These are phyloP conservation scores for Trichoderma polysporum DNA, from an alignment of 2,329 filamentous ascomycete genomes.

Conservation along the genomic window DNA sequence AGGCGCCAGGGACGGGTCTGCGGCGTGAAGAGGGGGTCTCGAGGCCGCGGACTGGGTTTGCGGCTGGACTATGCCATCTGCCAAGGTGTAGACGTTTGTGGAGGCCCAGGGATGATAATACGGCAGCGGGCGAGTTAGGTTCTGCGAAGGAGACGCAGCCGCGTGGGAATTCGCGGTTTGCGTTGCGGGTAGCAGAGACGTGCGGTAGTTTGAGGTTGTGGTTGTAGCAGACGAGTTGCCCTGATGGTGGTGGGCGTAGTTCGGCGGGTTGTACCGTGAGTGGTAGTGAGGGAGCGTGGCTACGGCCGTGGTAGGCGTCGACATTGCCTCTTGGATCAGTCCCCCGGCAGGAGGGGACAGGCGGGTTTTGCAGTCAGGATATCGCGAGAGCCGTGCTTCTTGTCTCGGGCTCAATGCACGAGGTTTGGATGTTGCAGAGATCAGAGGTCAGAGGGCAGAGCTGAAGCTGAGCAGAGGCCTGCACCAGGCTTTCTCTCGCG, in stretches of 20 bases:
- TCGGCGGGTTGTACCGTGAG: conserved; percentile 62
- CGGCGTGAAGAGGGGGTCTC: conserved; percentile 32
- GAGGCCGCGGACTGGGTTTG: conserved; percentile 34
- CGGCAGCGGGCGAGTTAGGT: conserved; percentile 29
- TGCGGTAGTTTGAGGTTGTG: conserved; percentile 35
- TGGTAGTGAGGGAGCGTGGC: conserved; percentile 69
- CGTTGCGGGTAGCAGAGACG: conserved; percentile 22
- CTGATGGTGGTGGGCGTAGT: conserved; percentile 45
- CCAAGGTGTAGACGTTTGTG: conserved; percentile 31
- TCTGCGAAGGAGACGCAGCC: conserved; percentile 29
- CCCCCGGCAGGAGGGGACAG: not conserved
- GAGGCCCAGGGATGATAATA: conserved; percentile 31
- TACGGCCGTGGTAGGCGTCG: conserved; percentile 76
- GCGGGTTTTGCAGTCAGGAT: not conserved
- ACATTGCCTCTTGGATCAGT: conserved; percentile 52
- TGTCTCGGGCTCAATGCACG: not conserved
- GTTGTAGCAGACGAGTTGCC: conserved; percentile 28
- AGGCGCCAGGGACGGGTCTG: conserved; percentile 29
- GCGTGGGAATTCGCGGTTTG: conserved; percentile 14
- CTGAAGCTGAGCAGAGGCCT: not conserved
- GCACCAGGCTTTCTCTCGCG: not conserved
- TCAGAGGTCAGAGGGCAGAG: not conserved
- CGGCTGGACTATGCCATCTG: conserved; percentile 35
- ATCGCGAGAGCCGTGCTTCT: not conserved
- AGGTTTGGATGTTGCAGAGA: conserved; percentile 2